phyloP scores from a whole-genome alignment of 2,329 filamentous ascomycete species.

The Fusarium multiceps region DNA sequence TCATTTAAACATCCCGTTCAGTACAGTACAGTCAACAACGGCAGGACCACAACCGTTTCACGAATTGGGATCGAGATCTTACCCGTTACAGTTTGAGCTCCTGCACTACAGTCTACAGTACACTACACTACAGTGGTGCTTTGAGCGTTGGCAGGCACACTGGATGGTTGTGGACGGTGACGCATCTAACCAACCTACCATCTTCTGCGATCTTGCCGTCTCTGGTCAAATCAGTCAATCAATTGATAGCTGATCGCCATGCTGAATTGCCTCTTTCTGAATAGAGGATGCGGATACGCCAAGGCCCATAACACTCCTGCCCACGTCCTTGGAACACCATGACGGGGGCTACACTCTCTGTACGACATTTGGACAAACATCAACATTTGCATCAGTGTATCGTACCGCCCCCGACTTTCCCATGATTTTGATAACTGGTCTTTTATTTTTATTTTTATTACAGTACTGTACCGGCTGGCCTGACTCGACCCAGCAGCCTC shows the following conservation, averaged over 20 bases:
- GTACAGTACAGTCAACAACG: constrained; percentile 5
- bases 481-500: constrained; percentile 3
- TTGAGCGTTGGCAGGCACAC: constrained; percentile 13
- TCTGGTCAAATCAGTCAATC: constrained; percentile 35
- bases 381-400: constrained; percentile 6
- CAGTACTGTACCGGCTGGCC: neutral
- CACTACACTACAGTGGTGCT: constrained; percentile 17
- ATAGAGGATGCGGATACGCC: constrained; percentile 33
- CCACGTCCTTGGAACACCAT: constrained; percentile 35
- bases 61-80: constrained; percentile 47
- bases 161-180: constrained; percentile 21
- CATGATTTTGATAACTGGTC: constrained; percentile 1
- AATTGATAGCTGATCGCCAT: constrained; percentile 37
- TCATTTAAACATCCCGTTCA: constrained; percentile 6
- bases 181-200: constrained; percentile 13
- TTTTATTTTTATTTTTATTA: neutral
- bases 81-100: constrained; percentile 28
- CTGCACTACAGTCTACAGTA: constrained; percentile 10
- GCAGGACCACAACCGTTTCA: constrained; percentile 31
- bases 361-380: constrained; percentile 19
- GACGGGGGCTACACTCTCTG: constrained; percentile 22
- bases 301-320: constrained; percentile 26
- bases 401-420: neutral
- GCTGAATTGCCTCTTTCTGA: constrained; percentile 24
- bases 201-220: constrained; percentile 21